These are phyloP conservation scores for Diaporthe citrichinensis DNA, from an alignment of 2,329 filamentous ascomycete species.

Conservation along the genomic window DNA sequence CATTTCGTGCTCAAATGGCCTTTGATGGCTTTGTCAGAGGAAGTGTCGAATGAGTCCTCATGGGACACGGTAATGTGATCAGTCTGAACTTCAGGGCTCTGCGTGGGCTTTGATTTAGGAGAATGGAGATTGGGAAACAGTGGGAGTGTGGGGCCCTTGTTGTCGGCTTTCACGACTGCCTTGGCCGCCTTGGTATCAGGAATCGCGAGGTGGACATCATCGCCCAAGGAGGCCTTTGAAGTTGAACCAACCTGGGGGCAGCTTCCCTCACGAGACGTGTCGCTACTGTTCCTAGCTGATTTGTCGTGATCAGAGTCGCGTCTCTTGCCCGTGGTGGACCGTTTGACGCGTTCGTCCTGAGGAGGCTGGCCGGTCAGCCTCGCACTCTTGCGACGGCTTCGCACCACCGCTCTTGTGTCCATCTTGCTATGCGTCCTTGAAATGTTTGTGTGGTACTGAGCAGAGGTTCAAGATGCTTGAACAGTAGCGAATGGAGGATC, in stretches of 20 bases:
- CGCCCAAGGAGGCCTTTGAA: background rate
- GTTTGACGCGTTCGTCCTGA: background rate
- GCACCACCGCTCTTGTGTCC: constrained; percentile 21
- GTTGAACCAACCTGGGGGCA: background rate
- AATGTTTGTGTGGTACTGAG: background rate
- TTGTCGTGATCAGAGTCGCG: background rate
- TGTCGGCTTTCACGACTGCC: background rate
- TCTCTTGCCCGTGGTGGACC: background rate
- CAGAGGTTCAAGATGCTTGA: background rate
- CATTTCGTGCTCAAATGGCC: background rate
- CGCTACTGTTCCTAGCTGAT: background rate
- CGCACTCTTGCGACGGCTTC: constrained; percentile 28
- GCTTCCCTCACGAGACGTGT: background rate
- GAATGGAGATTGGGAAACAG: background rate
- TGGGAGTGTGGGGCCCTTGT: background rate
- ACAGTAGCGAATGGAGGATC: background rate
- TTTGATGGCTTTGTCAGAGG: no score
- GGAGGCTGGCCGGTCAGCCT: background rate
- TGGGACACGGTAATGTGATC: background rate
- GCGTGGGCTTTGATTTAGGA: background rate
- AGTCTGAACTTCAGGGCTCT: background rate
- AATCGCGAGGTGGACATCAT: fast-evolving
- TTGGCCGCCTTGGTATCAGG: background rate
- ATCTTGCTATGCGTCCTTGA: background rate
- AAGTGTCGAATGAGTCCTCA: background rate